Evolutionary conservation across 2,329 filamentous ascomycete genomes (phyloP).

Genomic region (Epichloe bromicola): DNA sequence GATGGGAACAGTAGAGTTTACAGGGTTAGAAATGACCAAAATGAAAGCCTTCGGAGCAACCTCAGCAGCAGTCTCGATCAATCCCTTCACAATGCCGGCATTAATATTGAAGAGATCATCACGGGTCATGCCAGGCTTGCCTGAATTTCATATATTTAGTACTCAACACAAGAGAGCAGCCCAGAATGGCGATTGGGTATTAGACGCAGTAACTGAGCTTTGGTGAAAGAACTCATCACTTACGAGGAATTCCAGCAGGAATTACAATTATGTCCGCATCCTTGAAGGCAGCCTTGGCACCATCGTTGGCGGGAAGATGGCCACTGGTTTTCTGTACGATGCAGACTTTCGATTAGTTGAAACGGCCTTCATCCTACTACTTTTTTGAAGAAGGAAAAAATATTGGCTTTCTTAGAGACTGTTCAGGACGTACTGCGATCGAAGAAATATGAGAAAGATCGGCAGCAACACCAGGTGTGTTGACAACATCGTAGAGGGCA

Average conservation of each 20-base stretch:
- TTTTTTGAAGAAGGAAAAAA: not conserved
- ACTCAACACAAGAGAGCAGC: not conserved
- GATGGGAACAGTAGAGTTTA: constrained; percentile 98
- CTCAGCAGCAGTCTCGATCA: constrained; percentile 80
- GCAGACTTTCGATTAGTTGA: constrained; percentile 3
- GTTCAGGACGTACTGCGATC: constrained; percentile 45
- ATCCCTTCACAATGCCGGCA: constrained; percentile 88
- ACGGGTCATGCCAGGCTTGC: constrained; percentile 98
- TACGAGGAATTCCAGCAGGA: constrained; percentile 94
- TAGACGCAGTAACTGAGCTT: not conserved
- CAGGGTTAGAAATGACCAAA: constrained; percentile 97
- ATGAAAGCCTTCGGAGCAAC: constrained; percentile 86
- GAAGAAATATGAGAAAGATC: constrained; percentile 97
- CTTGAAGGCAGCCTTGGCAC: constrained; percentile 77
- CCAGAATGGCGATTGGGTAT: not conserved
- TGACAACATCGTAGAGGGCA: constrained; percentile 97
- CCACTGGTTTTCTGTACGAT: constrained; percentile 62
- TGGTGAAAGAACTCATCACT: constrained; percentile 18
- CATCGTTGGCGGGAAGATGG: constrained; percentile 75
- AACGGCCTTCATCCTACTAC: not conserved
- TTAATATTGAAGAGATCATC: constrained; percentile 99
- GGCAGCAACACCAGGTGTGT: constrained; percentile 89
- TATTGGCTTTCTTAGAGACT: constrained; percentile 4
- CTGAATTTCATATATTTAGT: constrained; percentile 30
- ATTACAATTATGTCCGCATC: constrained; percentile 95